phyloP scores from a whole-genome alignment of 1,284 basidiomycete genomes.

The Gomphus bonarii region DNA sequence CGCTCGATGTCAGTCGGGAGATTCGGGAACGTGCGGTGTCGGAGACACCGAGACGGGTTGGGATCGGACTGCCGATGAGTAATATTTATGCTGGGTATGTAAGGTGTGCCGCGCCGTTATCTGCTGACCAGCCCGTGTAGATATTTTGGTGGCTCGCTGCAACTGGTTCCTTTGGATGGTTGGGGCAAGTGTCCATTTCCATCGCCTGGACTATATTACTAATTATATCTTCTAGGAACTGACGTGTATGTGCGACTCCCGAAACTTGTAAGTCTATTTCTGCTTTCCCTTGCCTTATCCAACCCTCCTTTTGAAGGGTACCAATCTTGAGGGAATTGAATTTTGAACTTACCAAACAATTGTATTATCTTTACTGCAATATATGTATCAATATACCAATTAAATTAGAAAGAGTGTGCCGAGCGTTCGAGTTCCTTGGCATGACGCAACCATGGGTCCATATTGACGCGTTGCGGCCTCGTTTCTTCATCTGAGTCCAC shows the following conservation, averaged over 20 bases:
- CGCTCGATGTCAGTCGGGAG: conserved; percentile 18
- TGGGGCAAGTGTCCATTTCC: conserved; percentile 45
- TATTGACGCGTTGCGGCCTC: conserved; percentile 6
- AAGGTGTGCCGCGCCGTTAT: background rate
- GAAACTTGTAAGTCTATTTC: conserved; percentile 50
- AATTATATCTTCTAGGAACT: conserved; percentile 39
- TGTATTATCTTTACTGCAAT: background rate
- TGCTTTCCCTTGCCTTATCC: background rate
- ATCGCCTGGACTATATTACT: background rate
- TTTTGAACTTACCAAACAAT: conserved; percentile 29
- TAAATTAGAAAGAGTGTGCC: too few species aligned
- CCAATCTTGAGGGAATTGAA: conserved; percentile 75
- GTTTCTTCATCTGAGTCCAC: background rate
- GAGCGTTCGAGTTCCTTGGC: conserved; percentile 3
- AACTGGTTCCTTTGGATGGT: conserved; percentile 74
- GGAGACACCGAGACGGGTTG: conserved; percentile 49
- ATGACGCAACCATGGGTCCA: conserved; percentile 14
- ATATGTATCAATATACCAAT: background rate
- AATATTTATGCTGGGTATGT: conserved; percentile 69
- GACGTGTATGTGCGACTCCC: conserved; percentile 76
- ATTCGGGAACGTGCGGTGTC: conserved; percentile 34
- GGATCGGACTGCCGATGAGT: conserved; percentile 78
- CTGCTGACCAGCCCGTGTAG: conserved; percentile 23
- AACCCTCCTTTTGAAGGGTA: conserved; percentile 43
- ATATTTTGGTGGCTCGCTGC: conserved; percentile 74